Evolutionary conservation across 306 rosid genomes (phyloP).

Genomic region (Acacia crassicarpa): DNA sequence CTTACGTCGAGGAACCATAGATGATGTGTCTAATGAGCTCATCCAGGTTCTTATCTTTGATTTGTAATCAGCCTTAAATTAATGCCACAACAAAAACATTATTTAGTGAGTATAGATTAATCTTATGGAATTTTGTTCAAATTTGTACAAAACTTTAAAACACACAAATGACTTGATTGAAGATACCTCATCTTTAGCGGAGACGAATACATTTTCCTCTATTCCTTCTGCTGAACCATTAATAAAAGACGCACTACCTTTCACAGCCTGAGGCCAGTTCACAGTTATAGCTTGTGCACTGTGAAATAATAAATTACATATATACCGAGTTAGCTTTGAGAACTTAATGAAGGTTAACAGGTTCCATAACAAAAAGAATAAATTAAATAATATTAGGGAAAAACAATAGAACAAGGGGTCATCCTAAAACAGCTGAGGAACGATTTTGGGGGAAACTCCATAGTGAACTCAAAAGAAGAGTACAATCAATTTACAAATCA

Average conservation of each 20-base stretch:
- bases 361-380: not conserved
- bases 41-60: not conserved
- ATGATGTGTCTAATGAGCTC: not conserved
- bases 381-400: not conserved
- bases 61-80: conserved; percentile 31
- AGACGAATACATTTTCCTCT: not conserved
- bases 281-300: not conserved
- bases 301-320: conserved; percentile 11
- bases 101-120: not conserved
- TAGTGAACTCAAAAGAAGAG: not conserved
- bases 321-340: not conserved
- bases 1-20: not conserved
- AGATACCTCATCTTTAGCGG: conserved; percentile 35
- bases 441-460: not conserved
- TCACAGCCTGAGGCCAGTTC: not conserved
- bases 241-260: not conserved
- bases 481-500: not conserved
- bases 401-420: not conserved
- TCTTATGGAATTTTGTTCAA: not conserved
- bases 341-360: not conserved
- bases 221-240: not conserved
- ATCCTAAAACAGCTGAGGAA: not conserved
- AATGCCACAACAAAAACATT: not conserved
- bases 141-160: conserved; percentile 10
- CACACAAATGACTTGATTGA: not conserved